A percentile compares a stretch with the other conserved stretches of the same genome.
Conservation (phyloP, 306 rosid genomes). For the Astragalus membranaceus region DNA sequence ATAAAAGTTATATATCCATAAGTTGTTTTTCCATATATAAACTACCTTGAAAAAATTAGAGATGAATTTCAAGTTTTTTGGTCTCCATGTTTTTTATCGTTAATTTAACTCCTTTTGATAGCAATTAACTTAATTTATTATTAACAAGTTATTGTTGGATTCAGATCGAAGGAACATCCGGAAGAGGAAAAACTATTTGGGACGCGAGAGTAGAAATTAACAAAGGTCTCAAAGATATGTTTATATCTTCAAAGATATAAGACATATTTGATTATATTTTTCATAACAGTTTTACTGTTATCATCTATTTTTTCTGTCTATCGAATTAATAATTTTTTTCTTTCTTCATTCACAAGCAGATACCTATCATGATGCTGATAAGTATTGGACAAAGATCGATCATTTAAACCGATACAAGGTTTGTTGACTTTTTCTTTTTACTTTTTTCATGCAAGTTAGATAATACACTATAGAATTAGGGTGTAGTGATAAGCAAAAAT, state of each 20-base stretch:
- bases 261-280: neutral
- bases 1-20: no score
- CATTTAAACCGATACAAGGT: conserved; percentile 30
- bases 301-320: neutral
- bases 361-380: neutral
- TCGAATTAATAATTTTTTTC: neutral
- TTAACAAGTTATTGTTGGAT: neutral
- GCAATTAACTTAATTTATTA: neutral
- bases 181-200: conserved; percentile 18
- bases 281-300: neutral
- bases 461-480: no score
- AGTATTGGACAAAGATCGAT: conserved; percentile 1
- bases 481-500: no score
- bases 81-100: no score
- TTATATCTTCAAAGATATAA: neutral
- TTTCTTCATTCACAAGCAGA: neutral
- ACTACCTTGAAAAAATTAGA: no score
- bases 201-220: neutral
- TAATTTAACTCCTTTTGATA: no score
- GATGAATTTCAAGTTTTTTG: no score
- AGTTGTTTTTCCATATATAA: no score
- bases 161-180: conserved; percentile 20
- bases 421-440: neutral
- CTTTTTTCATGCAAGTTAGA: no score
- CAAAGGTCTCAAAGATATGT: neutral